Base-by-base conservation (phyloP, 164 flowering plant species). In the Echeveria elegans region DNA sequence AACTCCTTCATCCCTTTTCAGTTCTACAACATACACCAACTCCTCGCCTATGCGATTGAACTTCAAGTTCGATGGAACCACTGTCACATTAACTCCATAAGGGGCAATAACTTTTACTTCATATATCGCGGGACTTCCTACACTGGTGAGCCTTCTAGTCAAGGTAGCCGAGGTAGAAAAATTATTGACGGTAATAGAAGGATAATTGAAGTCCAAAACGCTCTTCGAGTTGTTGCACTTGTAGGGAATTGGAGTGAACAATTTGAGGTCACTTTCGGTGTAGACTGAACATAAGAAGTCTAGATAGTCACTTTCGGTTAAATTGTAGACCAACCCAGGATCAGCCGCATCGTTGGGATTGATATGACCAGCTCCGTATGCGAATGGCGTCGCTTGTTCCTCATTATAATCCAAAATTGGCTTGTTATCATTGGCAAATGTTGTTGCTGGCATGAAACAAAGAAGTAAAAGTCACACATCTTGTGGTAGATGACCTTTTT, bases 331-430 rank as follows among this genome's bases (percentile, higher is more conserved):
- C 12, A 52, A 12, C 11, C 64, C 38, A 6, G 64, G 36, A 5
- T 11, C 9, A 19, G 38, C 40, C 2, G 38, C 36, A 5, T 26
- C 37, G 38, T 61, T 61, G 36, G 64, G 64, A 7, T 34, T 61
- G 36, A 61, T 31, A 9, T 61, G 64, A 2, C 64, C 64, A 18
- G 64, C 64, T 18, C 64, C 64, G 38, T 61, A 61, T 11, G 5
- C 38, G 23, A 61, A 61, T 10, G 64, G 64, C 3, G 38, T 61
- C 9, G 38, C 64, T 5, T 14, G 21, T 16, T 6, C 1, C 21
- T 10, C 64, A 23, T 30, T 8, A 1, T 9, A 30, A 23, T 30
- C 37, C 2, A n/a, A 10, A 3, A 61, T 12, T 34, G 64, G 38
- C 64, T 31, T 61, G 10, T 30, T 6, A 2, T 16, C 16, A 37